phyloP scores from a whole-genome alignment of 192 early-diverging fungal genomes.

The Backusella tuberculispora region DNA sequence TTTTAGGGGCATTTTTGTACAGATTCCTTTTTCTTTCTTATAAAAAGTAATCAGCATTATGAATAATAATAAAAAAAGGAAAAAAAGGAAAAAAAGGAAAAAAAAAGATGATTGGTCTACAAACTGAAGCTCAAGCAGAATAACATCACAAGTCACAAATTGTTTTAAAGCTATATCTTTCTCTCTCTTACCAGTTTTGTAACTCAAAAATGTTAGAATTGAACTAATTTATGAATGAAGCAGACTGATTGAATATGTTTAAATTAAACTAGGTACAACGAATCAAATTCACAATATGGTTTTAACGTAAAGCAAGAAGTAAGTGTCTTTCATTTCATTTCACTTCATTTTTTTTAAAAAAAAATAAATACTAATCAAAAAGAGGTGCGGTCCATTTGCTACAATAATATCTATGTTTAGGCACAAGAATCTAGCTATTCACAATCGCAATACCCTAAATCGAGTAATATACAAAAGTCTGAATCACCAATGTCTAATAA shows the following conservation, averaged over 20 bases:
- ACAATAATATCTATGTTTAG: neutral
- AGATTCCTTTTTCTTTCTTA: too few species aligned
- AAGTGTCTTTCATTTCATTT: neutral
- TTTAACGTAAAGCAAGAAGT: conserved; percentile 6
- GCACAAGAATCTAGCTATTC: conserved; percentile 3
- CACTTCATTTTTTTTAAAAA: neutral
- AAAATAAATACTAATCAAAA: too few species aligned
- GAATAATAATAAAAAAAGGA: too few species aligned
- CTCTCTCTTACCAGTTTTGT: neutral
- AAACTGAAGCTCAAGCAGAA: neutral
- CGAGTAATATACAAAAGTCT: neutral
- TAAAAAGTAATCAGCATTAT: too few species aligned
- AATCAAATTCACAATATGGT: neutral
- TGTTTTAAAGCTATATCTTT: neutral
- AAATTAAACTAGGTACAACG: neutral
- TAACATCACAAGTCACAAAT: neutral
- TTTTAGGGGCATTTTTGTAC: too few species aligned
- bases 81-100: too few species aligned
- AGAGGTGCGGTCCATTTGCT: too few species aligned
- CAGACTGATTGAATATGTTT: neutral
- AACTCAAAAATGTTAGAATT: neutral
- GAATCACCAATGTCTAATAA: neutral
- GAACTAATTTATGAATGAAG: neutral
- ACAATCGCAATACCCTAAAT: conserved; percentile 1
- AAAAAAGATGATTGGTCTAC: neutral